Base-by-base conservation (phyloP, 768 basidiomycete genomes). In the Hygrocybe punicea region DNA sequence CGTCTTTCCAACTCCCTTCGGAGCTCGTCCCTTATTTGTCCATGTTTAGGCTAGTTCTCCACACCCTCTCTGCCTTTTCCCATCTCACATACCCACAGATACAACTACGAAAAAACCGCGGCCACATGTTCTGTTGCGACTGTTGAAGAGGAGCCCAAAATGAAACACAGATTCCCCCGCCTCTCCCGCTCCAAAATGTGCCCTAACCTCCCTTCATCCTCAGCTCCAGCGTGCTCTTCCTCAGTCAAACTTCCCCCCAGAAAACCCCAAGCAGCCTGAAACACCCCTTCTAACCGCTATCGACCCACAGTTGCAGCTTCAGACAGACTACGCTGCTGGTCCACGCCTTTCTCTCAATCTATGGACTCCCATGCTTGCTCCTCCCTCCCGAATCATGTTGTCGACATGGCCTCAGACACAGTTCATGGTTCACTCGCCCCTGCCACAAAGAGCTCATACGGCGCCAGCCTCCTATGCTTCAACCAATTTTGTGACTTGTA, bases 401-500 rank as follows among this genome's bases (percentile, higher is more conserved):
- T 54, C 17, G 56, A 54, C 39, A 24, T 21, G 11, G 45, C 37
- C 4, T 24, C 57, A 7, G 52, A 51, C 14, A 35, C 55, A 10
- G 51, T 69, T 8, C 49, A 51, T 17, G 44, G 39, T 2, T 58
- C 65, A 1, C 63, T 67, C 19, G 67, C 66, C n/a, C 51, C 56
- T 5, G 51, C 40, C 66, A 70, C 69, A 2, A 60, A 58, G 9
- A 52, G 55, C 5, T 67, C 62, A n/a, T 76, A 78, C 56, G 72
- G 65, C 11, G 70, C 73, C 1, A 73, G 76, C 10, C 56, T 73
- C 0, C 65, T 73, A 0, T 58, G 65, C 1, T 78, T 73, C 63
- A 69, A 63, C 0, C 71, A 77, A 53, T 78, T 72, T 55, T 77
- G n/a, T n/a, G n/a, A n/a, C n/a, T n/a, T n/a, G n/a, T n/a, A n/a